Evolutionary conservation across 179 eudicot genomes (phyloP).

Genomic region (Spergularia azorica): DNA sequence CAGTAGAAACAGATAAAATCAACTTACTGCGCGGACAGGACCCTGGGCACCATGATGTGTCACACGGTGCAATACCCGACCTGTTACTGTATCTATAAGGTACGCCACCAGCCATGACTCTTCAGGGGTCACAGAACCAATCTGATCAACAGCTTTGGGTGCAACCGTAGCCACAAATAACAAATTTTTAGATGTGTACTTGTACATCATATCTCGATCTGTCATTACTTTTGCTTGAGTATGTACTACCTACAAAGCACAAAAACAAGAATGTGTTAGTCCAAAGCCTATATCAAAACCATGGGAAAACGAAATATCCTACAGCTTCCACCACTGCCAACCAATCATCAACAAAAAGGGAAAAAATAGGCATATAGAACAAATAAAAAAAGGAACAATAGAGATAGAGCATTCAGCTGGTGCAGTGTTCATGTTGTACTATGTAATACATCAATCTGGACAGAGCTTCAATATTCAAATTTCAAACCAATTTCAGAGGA

Average conservation of each 20-base stretch:
- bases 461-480: background rate
- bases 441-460: background rate
- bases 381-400: background rate
- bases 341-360: background rate
- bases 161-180: constrained; percentile 86
- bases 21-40: constrained; percentile 96
- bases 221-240: constrained; percentile 89
- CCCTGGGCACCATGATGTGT: constrained; percentile 96
- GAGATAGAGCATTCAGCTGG: background rate
- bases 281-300: background rate
- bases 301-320: background rate
- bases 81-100: constrained; percentile 92
- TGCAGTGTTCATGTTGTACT: no score
- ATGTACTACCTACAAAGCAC: constrained; percentile 74
- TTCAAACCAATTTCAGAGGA: background rate
- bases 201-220: constrained; percentile 93
- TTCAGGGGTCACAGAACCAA: constrained; percentile 92
- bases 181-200: constrained; percentile 82
- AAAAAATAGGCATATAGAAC: background rate
- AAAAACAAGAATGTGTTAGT: background rate
- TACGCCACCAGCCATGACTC: constrained; percentile 85
- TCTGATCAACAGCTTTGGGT: constrained; percentile 79
- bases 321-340: constrained; percentile 1
- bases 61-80: constrained; percentile 89
- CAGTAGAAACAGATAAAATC: constrained; percentile 9